phyloP scores from a whole-genome alignment of 495 filamentous ascomycete genomes.

The Aspergillus campestris region DNA sequence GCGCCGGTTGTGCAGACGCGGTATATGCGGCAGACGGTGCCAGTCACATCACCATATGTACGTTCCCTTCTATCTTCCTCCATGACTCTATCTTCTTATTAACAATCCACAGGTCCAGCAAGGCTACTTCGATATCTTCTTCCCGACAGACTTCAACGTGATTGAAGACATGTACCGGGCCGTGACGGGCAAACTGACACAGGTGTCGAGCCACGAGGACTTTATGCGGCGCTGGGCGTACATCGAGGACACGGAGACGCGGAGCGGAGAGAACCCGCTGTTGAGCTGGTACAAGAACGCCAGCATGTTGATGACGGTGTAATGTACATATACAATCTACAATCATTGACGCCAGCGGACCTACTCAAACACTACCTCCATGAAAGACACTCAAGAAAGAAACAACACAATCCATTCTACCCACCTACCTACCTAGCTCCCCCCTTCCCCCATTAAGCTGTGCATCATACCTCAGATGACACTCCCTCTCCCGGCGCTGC shows the following conservation, averaged over 20 bases:
- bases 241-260: conserved; percentile 79
- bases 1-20: conserved; percentile 94
- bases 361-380: not conserved
- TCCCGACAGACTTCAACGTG: conserved; percentile 87
- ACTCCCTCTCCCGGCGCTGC: too few relatives aligned
- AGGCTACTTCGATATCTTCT: conserved; percentile 98
- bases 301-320: conserved; percentile 78
- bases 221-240: conserved; percentile 85
- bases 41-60: conserved; percentile 86
- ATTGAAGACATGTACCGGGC: conserved; percentile 85
- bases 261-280: conserved; percentile 87
- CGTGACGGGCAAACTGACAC: conserved; percentile 81
- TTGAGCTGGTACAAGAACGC: conserved; percentile 92
- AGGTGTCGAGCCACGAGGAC: conserved; percentile 78
- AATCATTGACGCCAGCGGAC: not conserved
- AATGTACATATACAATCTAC: conserved; percentile 11
- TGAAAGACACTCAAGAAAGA: not conserved
- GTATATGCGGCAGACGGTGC: conserved; percentile 74
- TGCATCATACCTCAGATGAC: too few relatives aligned
- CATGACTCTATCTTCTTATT: conserved; percentile 5
- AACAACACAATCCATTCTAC: too few relatives aligned
- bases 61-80: conserved; percentile 18
- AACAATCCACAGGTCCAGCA: conserved; percentile 65
- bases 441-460: too few relatives aligned
- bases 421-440: too few relatives aligned